Base-by-base conservation (phyloP, 257 asterid genomes). In the Primulina eburnea region DNA sequence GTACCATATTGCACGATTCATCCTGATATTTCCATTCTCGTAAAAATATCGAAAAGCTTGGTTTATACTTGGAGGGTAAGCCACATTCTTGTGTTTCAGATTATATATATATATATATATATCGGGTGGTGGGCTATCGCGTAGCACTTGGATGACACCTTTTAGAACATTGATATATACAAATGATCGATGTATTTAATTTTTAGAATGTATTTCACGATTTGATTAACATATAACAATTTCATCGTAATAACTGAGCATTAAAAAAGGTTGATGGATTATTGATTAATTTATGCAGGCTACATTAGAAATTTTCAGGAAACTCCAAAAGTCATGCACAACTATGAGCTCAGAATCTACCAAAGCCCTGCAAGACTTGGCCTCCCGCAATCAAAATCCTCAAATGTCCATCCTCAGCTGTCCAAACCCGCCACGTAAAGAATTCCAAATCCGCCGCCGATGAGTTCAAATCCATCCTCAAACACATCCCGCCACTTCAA, bases 41-140 rank as follows among this genome's bases (percentile, higher is more conserved):
- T n/a, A n/a, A n/a, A n/a, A n/a, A 83, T 60, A 34, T 83, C 7
- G 79, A 81, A 20, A 83, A 83, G 18, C 73, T 83, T n/a, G 81
- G 83, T 8, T 61, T 0, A 29, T 78, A 70, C 68, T 62, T 83
- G 20, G 76, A 80, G 78, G 84, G 88, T 78, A 65, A 10, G 53
- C 17, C 53, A 17, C n/a, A 43, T 43, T 43, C 2, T 43, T 3
- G 53, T 43, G 53, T 43, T 10, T 38, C 4, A 10, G 5, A 38
- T 38, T 8, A 4, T 4, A 33, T 33, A 2, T 28, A 28, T 28
- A 28, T 21, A 21, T 21, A 21, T 21, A 21, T 21, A 21, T 21
- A 21, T 21, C 0, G 24, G 24, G 24, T 21, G 24, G 24, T 21
- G 24, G 24, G 24, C 24, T 0, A 21, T 1, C 24, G 24, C 24